Evolutionary conservation across 2,329 filamentous ascomycete species (phyloP), one percentile per base, ranked within the genome.

Genomic region (Penicillium sp.): DNA sequence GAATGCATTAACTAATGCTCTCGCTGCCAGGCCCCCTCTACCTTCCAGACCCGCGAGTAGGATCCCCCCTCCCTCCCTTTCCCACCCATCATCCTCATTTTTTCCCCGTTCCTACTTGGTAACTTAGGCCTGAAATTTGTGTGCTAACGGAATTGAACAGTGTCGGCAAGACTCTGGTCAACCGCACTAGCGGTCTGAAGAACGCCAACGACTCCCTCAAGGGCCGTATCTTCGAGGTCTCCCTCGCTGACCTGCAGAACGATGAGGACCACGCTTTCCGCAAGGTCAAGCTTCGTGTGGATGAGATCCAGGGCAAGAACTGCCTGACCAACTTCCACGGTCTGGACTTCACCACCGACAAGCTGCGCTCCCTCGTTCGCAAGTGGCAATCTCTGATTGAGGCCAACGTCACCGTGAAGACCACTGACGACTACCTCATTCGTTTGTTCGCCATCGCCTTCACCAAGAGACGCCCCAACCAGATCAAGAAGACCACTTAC

Each of bases 401-500:
- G 88, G 95, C 95, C 85, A 99, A 99, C 81, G 88, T 98, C 76
- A 96, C 96, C 69, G 93, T 99, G 86, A 98, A 98, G 90, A 98
- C 95, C 74, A 98, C 95, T 79, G 95, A 99, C 79, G 95, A 99
- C 83, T 98, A 99, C 86, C 93, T 98, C 79, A 87, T 99, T 82
- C 91, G 95, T 75, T 89, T 99, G 72, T 99, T 99, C 85, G 91
- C 91, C 79, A 99, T 99, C 72, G 95, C 91, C 73, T 99, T 99
- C 87, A 99, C 95, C 82, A 98, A 98, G 90, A 87, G 92, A 81
- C 90, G 95, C 77, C 92, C 91, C 73, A 99, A 98, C 86, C 95
- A 99, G 87, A 93, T 99, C 86, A 96, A 96, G 90, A 99, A 98
- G 90, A 99, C 95, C 75, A 99, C 95, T 78, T 99, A 99, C 78